Evolutionary conservation across 1,284 basidiomycete genomes (phyloP), one percentile per base, ranked within the genome.

Genomic region (Ganoderma resinaceum): DNA sequence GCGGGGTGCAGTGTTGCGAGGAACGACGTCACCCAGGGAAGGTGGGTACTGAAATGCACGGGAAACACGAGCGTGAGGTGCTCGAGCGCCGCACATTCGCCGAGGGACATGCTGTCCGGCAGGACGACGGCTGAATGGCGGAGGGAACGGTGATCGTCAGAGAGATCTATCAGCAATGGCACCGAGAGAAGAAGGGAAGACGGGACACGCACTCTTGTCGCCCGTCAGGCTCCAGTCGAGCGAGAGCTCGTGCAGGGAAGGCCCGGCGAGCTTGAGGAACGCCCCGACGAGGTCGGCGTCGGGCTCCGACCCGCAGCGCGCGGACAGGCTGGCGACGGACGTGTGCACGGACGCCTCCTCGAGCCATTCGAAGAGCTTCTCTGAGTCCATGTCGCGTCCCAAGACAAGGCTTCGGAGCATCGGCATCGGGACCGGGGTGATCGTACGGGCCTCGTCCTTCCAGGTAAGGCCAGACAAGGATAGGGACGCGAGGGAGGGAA

Each of bases 11-110:
- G 66, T 46, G 73, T 71, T 23, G 67, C 38, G 11, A 78, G 69
- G n/a, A 77, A 66, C 29, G 72, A 49, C 52, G 73, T 70, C 31
- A 78, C 73, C 77, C 78, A 78, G 0, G 77, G 74, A 26, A 78
- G 65, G 40, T 65, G 67, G 29, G 70, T 71, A 66, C 72, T 68
- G 63, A 75, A 70, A 42, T 72, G 67, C 49, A 79, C 70, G 26
- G 75, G 77, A 65, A 75, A 77, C 62, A 61, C 71, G 35, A 79
- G 72, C 29, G 65, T 37, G 31, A 79, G 72, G 35, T 68, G 58
- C 62, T 72, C 59, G 43, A 79, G 73, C 62, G 68, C 59, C 3
- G 71, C 61, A 63, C 76, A 76, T 38, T 33, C 42, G 11, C 66
- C 68, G 31, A 78, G 66, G 18, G 76, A 71, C 46, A 78, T 66